Evolutionary conservation across 139 green algal species (phyloP).

Genomic region (Bryopsis sp.): DNA sequence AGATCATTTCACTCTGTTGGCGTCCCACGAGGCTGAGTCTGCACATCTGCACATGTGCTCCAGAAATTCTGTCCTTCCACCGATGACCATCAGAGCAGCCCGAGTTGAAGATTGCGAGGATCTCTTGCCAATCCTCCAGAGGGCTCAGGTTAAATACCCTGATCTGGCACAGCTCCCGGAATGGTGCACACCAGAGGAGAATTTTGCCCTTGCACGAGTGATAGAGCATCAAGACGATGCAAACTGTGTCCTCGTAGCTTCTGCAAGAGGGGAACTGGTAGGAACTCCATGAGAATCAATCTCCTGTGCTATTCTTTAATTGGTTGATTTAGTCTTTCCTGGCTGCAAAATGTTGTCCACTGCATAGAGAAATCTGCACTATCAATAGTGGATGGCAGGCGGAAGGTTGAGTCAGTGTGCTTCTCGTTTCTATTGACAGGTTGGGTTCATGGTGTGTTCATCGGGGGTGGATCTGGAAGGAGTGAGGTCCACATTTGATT

Average conservation of each 20-base stretch:
- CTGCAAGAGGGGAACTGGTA: conserved; percentile 32
- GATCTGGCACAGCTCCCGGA: conserved; percentile 40
- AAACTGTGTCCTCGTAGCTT: conserved; percentile 46
- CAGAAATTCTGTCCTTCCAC: not conserved
- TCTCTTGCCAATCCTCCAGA: conserved; percentile 42
- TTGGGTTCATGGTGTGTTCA: conserved; percentile 44
- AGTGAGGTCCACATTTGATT: conserved; percentile 45
- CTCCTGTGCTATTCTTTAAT: not conserved
- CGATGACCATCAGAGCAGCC: conserved; percentile 32
- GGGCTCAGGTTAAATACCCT: conserved; percentile 21
- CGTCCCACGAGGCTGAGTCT: too few relatives aligned
- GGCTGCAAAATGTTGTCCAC: too few relatives aligned
- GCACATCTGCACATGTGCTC: too few relatives aligned
- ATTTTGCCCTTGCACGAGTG: conserved; percentile 50
- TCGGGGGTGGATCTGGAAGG: conserved; percentile 36
- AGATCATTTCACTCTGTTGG: too few relatives aligned
- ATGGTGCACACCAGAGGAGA: conserved; percentile 30
- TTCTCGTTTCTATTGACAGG: too few relatives aligned
- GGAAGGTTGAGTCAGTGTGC: too few relatives aligned
- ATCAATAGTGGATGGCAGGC: too few relatives aligned
- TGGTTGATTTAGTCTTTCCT: not conserved
- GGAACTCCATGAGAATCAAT: too few relatives aligned
- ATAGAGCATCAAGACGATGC: conserved; percentile 41
- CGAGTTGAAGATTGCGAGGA: conserved; percentile 55
- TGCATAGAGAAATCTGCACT: too few relatives aligned